A percentile compares a stretch with the other conserved stretches of the same genome.
Conservation (phyloP, 495 filamentous ascomycete species). For the Aspergillus sclerotioniger region DNA sequence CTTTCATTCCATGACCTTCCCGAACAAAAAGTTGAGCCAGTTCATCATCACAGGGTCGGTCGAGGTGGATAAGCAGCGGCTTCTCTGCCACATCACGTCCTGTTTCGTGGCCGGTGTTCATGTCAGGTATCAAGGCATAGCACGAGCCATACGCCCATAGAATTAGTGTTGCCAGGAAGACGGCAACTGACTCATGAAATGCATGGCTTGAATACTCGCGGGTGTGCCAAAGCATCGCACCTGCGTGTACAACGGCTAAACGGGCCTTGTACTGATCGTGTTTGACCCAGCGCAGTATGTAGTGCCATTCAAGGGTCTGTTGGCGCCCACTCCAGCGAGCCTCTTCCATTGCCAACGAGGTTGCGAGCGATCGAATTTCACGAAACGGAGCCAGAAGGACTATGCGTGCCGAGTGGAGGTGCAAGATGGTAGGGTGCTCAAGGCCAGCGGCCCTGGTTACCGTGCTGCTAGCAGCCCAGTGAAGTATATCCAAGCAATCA, state of each 20-base stretch:
- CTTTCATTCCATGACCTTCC: constrained; percentile 46
- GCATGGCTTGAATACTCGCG: constrained; percentile 45
- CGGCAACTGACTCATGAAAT: constrained; percentile 51
- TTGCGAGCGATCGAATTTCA: constrained; percentile 39
- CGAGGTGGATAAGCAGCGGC: constrained; percentile 46
- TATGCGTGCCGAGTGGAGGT: constrained; percentile 51
- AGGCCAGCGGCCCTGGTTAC: constrained; percentile 45
- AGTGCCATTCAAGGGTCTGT: constrained; percentile 39
- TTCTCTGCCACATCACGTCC: constrained; percentile 12
- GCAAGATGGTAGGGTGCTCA: constrained; percentile 51
- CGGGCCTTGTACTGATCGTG: constrained; percentile 56
- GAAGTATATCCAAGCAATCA: constrained; percentile 54
- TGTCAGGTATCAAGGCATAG: constrained; percentile 16
- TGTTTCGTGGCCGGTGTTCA: constrained; percentile 8
- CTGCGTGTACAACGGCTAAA: constrained; percentile 54
- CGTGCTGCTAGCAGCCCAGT: constrained; percentile 52
- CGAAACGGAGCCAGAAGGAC: constrained; percentile 39
- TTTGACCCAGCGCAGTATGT: constrained; percentile 48
- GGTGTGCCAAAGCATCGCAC: constrained; percentile 49
- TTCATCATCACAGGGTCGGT: constrained; percentile 54
- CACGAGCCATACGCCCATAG: constrained; percentile 54
- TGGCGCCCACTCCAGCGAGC: constrained; percentile 33
- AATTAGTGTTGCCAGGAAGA: constrained; percentile 47
- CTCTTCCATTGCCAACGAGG: constrained; percentile 30
- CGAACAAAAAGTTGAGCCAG: constrained; percentile 53